Base-by-base conservation (phyloP, 148 eudicot genomes). In the Fallopia convolvulus region DNA sequence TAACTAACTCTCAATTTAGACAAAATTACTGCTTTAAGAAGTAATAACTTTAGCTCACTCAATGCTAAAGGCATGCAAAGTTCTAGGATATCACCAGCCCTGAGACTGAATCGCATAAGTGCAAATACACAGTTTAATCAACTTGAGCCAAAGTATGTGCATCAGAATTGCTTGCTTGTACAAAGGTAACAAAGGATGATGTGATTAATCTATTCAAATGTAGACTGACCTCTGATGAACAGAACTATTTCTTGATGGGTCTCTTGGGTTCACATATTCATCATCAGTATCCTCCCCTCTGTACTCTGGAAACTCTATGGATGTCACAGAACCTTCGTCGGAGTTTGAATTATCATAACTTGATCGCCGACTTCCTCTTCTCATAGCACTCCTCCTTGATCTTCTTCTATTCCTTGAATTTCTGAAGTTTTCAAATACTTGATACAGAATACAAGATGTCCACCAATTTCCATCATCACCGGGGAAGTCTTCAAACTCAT, bases 391-490 rank as follows among this genome's bases (percentile, higher is more conserved):
- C 55, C 81, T 85, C 83, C 99, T 87, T 78, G 87, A 76, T 80
- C 92, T 88, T 79, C 98, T 89, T 81, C 99, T 85, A 81, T 91
- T 90, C 84, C 97, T 91, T 63, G 86, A 90, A 50, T 80, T 84
- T 79, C 99, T 85, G 71, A 95, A 82, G 79, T 92, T 92, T 80
- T 89, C 91, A 86, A 94, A 94, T 48, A 94, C 96, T 82, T 89
- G 96, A 87, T 90, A 94, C 41, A 94, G 75, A 46, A 94, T 90
- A 82, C 99, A 95, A 14, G 99, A 95, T 1, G 90, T 91, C 99
- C 99, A 95, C 97, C 99, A 95, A 75, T 91, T 91, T 46, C 99
- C 92, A 81, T 92, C 91, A 83, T 79, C 94, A 30, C 97, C 87
- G 75, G 86, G 92, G 75, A 91, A 95, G 82, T 95, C 93, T 63